Evolutionary conservation across 2,329 filamentous ascomycete species (phyloP).

Genomic region (Geoglossum cookeanum): DNA sequence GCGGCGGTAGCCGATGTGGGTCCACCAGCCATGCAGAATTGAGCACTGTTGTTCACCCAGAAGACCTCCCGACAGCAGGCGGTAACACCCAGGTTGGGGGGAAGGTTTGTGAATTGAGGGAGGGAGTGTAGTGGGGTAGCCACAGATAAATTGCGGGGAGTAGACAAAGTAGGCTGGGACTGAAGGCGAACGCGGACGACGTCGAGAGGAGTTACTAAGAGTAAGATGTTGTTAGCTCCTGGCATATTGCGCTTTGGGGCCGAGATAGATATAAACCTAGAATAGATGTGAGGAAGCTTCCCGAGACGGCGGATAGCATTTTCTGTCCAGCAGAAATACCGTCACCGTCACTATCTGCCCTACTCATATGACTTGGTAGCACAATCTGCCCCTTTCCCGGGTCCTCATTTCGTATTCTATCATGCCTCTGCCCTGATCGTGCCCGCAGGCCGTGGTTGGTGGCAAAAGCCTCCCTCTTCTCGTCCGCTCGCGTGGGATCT

Average conservation of each 20-base stretch:
- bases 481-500: constrained; percentile 6
- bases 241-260: background rate
- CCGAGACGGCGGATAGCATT: constrained; percentile 85
- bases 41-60: constrained; percentile 72
- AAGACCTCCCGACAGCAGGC: constrained; percentile 95
- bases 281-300: constrained; percentile 75
- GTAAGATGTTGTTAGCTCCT: constrained; percentile 5
- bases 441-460: constrained; percentile 16
- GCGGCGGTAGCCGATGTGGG: constrained; percentile 32
- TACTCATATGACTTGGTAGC: constrained; percentile 3
- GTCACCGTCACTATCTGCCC: constrained; percentile 21
- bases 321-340: constrained; percentile 73
- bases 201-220: constrained; percentile 75
- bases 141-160: constrained; percentile 27
- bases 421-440: constrained; percentile 19
- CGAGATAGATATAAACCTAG: constrained; percentile 40
- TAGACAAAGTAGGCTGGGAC: constrained; percentile 42
- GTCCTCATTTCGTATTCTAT: constrained; percentile 16
- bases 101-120: constrained; percentile 42
- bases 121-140: constrained; percentile 29
- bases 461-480: constrained; percentile 1
- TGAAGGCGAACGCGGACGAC: constrained; percentile 91
- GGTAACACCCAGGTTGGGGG: constrained; percentile 75
- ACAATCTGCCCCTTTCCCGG: background rate
- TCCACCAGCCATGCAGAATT: constrained; percentile 54